A percentile compares a stretch with the other conserved stretches of the same genome.
Evolutionary conservation across 352 stramenopile species (phyloP).

Genomic region (Globisporangium perplexum): DNA sequence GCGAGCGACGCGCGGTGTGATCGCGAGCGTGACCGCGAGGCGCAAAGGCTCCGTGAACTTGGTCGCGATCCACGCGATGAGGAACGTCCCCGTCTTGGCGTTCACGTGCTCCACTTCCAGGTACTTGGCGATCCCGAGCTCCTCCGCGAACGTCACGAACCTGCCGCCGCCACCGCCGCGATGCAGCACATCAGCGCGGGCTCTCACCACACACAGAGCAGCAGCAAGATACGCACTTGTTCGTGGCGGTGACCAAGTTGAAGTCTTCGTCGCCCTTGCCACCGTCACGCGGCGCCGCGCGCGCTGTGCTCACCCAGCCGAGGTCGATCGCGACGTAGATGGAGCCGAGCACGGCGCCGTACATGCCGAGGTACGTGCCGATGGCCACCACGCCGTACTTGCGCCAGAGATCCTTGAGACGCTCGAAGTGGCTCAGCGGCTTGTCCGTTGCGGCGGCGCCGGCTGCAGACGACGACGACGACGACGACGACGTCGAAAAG

Average conservation of each 20-base stretch:
- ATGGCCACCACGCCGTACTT: conserved; percentile 83
- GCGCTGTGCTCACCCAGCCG: conserved; percentile 63
- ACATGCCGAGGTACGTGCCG: conserved; percentile 79
- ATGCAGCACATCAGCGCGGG: no score
- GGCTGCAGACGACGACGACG: conserved; percentile 8
- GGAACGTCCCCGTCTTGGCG: conserved; percentile 73
- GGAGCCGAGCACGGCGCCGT: conserved; percentile 65
- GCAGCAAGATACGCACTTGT: no score
- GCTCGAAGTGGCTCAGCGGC: conserved; percentile 36
- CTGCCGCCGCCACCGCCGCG: conserved; percentile 16
- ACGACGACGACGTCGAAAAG: conserved; percentile 18
- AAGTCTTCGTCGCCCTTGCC: conserved; percentile 37
- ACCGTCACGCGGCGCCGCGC: conserved; percentile 14
- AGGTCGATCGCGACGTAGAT: conserved; percentile 82
- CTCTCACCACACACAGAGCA: no score
- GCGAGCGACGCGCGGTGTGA: conserved; percentile 72
- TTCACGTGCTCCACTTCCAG: conserved; percentile 76
- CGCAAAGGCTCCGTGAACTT: conserved; percentile 86
- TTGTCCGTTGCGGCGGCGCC: conserved; percentile 29
- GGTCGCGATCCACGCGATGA: conserved; percentile 81
- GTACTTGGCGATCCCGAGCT: conserved; percentile 73
- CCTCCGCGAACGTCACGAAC: conserved; percentile 61
- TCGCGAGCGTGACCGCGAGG: conserved; percentile 68
- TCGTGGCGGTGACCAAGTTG: conserved; percentile 76
- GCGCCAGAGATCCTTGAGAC: conserved; percentile 76